Conservation (phyloP, 768 basidiomycete genomes). For the Obba rivulosa region DNA sequence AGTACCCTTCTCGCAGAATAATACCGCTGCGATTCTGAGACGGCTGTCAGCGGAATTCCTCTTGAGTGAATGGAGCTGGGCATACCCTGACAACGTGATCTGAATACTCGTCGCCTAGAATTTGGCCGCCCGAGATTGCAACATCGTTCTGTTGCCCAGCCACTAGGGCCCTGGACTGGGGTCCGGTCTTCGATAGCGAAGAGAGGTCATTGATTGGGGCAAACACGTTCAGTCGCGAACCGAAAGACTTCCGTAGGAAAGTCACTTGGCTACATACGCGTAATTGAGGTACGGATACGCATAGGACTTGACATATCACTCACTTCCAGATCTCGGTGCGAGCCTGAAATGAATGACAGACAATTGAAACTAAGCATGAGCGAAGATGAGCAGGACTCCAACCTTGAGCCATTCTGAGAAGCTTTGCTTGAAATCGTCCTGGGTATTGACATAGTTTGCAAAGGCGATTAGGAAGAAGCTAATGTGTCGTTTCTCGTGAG, state of each 20-base stretch:
- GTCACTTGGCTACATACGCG: slow-evolving; percentile 62
- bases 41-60: too few species aligned
- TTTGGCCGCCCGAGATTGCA: slow-evolving; percentile 73
- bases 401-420: slow-evolving; percentile 91
- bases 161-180: slow-evolving; percentile 49
- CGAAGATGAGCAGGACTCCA: slow-evolving; percentile 8
- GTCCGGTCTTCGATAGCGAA: slow-evolving; percentile 64
- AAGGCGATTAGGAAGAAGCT: slow-evolving; percentile 96
- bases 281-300: not conserved
- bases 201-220: slow-evolving; percentile 88
- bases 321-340: slow-evolving; percentile 94
- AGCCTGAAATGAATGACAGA: slow-evolving; percentile 31
- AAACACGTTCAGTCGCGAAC: slow-evolving; percentile 84
- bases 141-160: slow-evolving; percentile 72
- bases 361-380: not conserved
- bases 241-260: slow-evolving; percentile 76
- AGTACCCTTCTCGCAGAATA: slow-evolving; percentile 81
- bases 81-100: slow-evolving; percentile 86
- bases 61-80: too few species aligned
- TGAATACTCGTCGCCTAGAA: slow-evolving; percentile 93
- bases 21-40: slow-evolving; percentile 84
- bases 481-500: not conserved
- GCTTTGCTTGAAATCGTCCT: slow-evolving; percentile 53
- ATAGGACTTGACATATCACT: slow-evolving; percentile 21
- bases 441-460: slow-evolving; percentile 75